These are phyloP conservation scores for Raddia guianensis DNA, from an alignment of 176 grass and related monocot genomes.

Conservation along the genomic window DNA sequence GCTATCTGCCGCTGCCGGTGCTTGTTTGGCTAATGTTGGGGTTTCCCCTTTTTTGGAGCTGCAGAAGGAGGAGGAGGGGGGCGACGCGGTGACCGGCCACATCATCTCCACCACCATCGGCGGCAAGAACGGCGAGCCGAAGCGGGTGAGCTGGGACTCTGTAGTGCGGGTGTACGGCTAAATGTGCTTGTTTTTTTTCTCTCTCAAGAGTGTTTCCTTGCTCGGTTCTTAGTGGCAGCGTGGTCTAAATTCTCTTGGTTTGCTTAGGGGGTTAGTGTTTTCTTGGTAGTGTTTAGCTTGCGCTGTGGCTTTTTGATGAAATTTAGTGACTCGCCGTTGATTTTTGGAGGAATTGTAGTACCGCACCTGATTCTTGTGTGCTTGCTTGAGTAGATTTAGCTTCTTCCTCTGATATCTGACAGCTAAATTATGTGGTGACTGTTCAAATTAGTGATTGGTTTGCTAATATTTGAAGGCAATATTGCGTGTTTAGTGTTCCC, in stretches of 20 bases:
- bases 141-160: slow-evolving; percentile 58
- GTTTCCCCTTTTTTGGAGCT: background rate
- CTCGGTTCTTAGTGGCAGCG: background rate
- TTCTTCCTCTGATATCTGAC: background rate
- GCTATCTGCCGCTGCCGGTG: slow-evolving; percentile 25
- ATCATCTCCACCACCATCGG: slow-evolving; percentile 99
- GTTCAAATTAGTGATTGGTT: background rate
- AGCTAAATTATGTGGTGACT: background rate
- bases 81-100: slow-evolving; percentile 79
- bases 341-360: background rate
- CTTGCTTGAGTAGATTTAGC: background rate
- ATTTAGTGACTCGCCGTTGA: background rate
- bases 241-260: background rate
- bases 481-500: background rate
- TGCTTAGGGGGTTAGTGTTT: background rate
- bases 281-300: background rate
- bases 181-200: slow-evolving; percentile 29
- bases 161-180: background rate
- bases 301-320: background rate
- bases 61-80: slow-evolving; percentile 47
- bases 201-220: background rate
- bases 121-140: slow-evolving; percentile 97
- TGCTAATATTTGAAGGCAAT: background rate
- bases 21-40: slow-evolving; percentile 38
- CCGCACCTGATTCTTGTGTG: background rate